phyloP scores from a whole-genome alignment of 345 rosid species.

The Lumnitzera racemosa region DNA sequence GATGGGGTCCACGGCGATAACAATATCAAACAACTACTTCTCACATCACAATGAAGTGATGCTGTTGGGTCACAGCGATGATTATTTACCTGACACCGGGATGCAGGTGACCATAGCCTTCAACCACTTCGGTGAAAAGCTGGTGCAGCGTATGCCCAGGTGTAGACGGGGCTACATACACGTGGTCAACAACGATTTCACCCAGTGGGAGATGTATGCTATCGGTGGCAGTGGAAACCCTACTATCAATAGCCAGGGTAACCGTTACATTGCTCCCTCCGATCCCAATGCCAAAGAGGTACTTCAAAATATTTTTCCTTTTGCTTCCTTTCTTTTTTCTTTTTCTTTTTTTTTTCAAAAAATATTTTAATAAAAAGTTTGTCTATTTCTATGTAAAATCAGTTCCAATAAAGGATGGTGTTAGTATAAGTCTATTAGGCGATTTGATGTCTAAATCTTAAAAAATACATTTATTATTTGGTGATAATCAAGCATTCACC shows the following conservation, averaged over 20 bases:
- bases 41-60: conserved; percentile 98
- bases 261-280: conserved; percentile 80
- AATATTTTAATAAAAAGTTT: no score
- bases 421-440: no score
- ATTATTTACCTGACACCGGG: conserved; percentile 70
- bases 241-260: conserved; percentile 93
- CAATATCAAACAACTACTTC: conserved; percentile 85
- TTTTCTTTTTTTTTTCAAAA: background rate
- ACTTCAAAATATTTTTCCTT: background rate
- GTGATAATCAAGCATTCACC: no score
- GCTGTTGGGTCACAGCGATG: conserved; percentile 92
- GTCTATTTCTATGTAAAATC: no score
- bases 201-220: conserved; percentile 97
- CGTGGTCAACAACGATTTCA: conserved; percentile 90
- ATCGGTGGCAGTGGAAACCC: conserved; percentile 97
- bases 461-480: no score
- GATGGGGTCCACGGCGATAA: conserved; percentile 92
- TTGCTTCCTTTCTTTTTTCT: no score
- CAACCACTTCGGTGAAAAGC: conserved; percentile 85
- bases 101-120: conserved; percentile 98
- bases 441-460: no score
- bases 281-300: conserved; percentile 87
- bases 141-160: conserved; percentile 92
- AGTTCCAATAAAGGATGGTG: no score
- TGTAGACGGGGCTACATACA: conserved; percentile 90